Evolutionary conservation across 352 stramenopile genomes (phyloP).

Genomic region (Thraustochytrium striatum): DNA sequence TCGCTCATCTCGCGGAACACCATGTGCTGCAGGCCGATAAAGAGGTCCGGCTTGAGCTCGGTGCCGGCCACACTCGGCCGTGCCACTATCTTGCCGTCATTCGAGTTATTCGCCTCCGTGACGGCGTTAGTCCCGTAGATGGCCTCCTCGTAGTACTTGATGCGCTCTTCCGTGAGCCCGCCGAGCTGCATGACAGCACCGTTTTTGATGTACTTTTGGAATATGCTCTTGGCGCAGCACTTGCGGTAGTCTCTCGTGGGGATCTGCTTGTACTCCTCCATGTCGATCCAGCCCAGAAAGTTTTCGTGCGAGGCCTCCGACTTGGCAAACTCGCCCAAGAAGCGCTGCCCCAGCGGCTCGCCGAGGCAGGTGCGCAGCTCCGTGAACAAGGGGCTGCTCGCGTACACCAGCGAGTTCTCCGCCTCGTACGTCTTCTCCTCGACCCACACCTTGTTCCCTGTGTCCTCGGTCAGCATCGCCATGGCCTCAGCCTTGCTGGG

Average conservation of each 20-base stretch:
- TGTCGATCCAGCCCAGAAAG: conserved; percentile 41
- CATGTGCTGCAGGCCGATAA: conserved; percentile 20
- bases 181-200: conserved; percentile 37
- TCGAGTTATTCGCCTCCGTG: not conserved
- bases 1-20: conserved; percentile 45
- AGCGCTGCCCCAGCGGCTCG: conserved; percentile 36
- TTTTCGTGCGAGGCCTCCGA: conserved; percentile 13
- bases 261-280: conserved; percentile 43
- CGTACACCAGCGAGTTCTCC: conserved; percentile 38
- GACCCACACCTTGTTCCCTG: conserved; percentile 40
- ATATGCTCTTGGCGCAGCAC: conserved; percentile 30
- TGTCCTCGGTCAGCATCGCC: not conserved
- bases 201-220: conserved; percentile 40
- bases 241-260: conserved; percentile 26
- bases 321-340: conserved; percentile 38
- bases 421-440: not conserved
- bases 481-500: not conserved
- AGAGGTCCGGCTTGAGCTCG: conserved; percentile 28
- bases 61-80: no score
- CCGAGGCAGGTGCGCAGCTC: not conserved
- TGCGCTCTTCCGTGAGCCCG: not conserved
- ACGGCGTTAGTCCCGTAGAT: conserved; percentile 8
- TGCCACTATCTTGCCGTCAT: not conserved
- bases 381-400: not conserved
- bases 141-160: not conserved